Conservation (phyloP, 305 asterid genomes). For the Plantago lanceolata region DNA sequence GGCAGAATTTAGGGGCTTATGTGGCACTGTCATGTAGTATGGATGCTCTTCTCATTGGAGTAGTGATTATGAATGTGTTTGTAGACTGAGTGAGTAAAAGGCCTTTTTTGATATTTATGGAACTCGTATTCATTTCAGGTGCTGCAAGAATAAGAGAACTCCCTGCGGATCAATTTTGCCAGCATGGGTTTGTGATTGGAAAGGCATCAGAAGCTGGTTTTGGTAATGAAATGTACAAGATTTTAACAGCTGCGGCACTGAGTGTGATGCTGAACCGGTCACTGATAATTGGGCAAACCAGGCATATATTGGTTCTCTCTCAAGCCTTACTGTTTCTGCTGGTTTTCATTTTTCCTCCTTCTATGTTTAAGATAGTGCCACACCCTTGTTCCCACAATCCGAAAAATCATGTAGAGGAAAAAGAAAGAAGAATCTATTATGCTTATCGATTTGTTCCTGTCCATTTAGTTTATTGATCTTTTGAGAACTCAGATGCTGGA, state of each 20-base stretch:
- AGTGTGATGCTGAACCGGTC: conserved; percentile 97
- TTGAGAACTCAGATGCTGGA: neutral
- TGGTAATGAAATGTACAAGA: conserved; percentile 94
- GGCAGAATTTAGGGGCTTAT: neutral
- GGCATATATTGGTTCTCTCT: conserved; percentile 94
- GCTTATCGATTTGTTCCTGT: neutral
- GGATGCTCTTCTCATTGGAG: neutral
- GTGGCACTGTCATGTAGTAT: neutral
- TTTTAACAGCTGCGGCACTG: conserved; percentile 79
- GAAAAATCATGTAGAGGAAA: neutral
- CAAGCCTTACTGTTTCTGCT: conserved; percentile 62
- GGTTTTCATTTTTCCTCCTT: conserved; percentile 25
- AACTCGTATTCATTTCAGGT: conserved; percentile 42
- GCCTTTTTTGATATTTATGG: conserved; percentile 16
- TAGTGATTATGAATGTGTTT: neutral
- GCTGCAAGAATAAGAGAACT: conserved; percentile 67
- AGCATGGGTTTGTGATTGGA: conserved; percentile 81
- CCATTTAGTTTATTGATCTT: neutral
- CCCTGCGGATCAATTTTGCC: conserved; percentile 72
- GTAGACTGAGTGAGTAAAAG: neutral
- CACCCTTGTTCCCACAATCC: neutral
- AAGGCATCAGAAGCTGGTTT: conserved; percentile 98
- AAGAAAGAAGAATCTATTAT: neutral
- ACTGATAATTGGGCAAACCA: conserved; percentile 94
- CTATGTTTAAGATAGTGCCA: conserved; percentile 10